phyloP scores from a whole-genome alignment of 208 protist genomes.

The Crithidia brevicula region DNA sequence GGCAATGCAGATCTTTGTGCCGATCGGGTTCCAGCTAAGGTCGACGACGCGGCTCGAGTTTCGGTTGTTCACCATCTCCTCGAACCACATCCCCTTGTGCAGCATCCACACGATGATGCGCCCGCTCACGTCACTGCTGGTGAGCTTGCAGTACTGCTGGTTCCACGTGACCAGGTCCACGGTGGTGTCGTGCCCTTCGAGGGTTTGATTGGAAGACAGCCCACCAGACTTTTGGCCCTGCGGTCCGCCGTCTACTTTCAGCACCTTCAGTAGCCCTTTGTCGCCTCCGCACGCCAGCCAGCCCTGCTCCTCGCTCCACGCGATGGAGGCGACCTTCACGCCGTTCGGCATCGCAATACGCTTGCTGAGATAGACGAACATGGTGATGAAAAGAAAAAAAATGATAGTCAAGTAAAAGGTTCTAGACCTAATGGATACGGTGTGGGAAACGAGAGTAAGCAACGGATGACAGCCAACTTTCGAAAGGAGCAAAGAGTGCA shows the following conservation, averaged over 20 bases:
- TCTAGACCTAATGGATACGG: neutral
- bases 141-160: conserved; percentile 95
- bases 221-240: conserved; percentile 74
- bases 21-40: conserved; percentile 93
- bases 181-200: conserved; percentile 92
- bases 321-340: conserved; percentile 80
- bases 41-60: conserved; percentile 94
- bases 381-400: neutral
- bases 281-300: conserved; percentile 97
- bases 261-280: conserved; percentile 96
- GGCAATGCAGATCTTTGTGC: conserved; percentile 96
- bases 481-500: no score
- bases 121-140: conserved; percentile 93
- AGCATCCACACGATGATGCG: conserved; percentile 98
- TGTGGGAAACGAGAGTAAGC: no score
- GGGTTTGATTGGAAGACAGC: conserved; percentile 96
- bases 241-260: conserved; percentile 92
- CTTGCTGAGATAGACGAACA: conserved; percentile 97
- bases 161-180: conserved; percentile 95
- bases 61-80: conserved; percentile 99
- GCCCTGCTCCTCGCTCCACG: conserved; percentile 96
- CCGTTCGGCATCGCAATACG: conserved; percentile 97
- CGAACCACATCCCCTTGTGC: conserved; percentile 97
- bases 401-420: neutral
- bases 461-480: no score